Evolutionary conservation across 2,329 filamentous ascomycete genomes (phyloP).

Genomic region (Penicillium sp.): DNA sequence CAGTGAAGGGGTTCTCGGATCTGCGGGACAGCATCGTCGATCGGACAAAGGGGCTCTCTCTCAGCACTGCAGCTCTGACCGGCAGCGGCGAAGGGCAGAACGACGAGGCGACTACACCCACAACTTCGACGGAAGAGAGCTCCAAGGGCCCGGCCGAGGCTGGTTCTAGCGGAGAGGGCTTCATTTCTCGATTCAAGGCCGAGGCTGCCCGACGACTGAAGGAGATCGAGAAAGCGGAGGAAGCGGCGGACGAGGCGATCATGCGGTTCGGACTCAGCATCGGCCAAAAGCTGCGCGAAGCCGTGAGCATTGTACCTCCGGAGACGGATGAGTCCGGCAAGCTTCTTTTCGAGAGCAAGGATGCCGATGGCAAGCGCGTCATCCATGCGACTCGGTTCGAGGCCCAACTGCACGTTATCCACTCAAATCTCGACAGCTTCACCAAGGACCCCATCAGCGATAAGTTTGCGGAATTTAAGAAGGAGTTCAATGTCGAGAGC

Average conservation of each 20-base stretch:
- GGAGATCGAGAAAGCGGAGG: slow-evolving; percentile 87
- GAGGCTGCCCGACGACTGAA: slow-evolving; percentile 82
- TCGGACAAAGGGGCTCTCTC: slow-evolving; percentile 70
- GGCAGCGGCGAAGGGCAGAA: slow-evolving; percentile 23
- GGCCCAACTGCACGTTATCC: slow-evolving; percentile 92
- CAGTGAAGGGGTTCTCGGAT: slow-evolving; percentile 73
- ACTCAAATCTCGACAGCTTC: slow-evolving; percentile 80
- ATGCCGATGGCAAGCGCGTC: slow-evolving; percentile 82
- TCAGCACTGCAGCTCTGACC: slow-evolving; percentile 46
- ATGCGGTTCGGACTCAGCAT: slow-evolving; percentile 88
- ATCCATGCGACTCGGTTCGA: slow-evolving; percentile 95
- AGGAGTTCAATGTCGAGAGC: slow-evolving; percentile 73
- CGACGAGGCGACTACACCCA: slow-evolving; percentile 32
- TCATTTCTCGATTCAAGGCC: slow-evolving; percentile 71
- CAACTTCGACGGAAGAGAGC: slow-evolving; percentile 22
- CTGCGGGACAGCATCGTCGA: slow-evolving; percentile 66
- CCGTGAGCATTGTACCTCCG: slow-evolving; percentile 81
- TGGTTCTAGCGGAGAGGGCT: slow-evolving; percentile 51
- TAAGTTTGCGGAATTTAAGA: slow-evolving; percentile 72
- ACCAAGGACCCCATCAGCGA: slow-evolving; percentile 72
- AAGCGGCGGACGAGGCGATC: slow-evolving; percentile 92
- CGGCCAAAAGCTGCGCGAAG: slow-evolving; percentile 83
- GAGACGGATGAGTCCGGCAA: slow-evolving; percentile 52
- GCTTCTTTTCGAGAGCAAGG: slow-evolving; percentile 90
- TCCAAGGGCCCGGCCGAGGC: slow-evolving; percentile 24